These are phyloP conservation scores for Lachancea lanzarotensis DNA, from an alignment of 805 yeast genomes.

Conservation along the genomic window DNA sequence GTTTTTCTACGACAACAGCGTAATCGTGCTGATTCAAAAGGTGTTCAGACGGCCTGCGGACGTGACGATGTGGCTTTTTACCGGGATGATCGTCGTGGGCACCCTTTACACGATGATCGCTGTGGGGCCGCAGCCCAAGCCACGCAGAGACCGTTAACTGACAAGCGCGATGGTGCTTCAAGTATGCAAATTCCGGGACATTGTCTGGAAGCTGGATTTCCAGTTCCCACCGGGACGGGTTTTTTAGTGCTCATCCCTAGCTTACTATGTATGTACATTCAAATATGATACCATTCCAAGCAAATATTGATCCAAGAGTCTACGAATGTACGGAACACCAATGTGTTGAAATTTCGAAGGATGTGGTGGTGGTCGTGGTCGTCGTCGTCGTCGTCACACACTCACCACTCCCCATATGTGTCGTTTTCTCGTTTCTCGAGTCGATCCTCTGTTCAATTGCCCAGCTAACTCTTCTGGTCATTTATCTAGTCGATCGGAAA, in stretches of 20 bases:
- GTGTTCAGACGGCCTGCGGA: slow-evolving; percentile 22
- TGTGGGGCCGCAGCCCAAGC: neutral
- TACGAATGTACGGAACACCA: too few relatives aligned
- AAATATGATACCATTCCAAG: too few relatives aligned
- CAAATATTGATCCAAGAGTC: too few relatives aligned
- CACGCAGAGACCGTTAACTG: neutral
- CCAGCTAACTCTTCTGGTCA: neutral
- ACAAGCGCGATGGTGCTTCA: neutral
- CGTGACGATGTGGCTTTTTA: slow-evolving; percentile 29
- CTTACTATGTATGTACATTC: too few relatives aligned
- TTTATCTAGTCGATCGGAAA: neutral
- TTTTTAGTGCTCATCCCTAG: neutral
- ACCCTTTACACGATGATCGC: slow-evolving; percentile 20
- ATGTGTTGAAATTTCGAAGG: too few relatives aligned
- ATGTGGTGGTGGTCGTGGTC: too few relatives aligned
- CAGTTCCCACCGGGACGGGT: too few relatives aligned
- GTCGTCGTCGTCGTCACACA: too few relatives aligned
- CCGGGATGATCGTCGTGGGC: slow-evolving; percentile 25
- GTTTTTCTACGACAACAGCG: slow-evolving; percentile 23
- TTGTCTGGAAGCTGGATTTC: too few relatives aligned
- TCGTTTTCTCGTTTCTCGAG: neutral
- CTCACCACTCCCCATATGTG: too few relatives aligned
- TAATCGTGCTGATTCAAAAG: slow-evolving; percentile 23
- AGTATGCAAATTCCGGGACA: neutral
- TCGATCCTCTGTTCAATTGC: neutral